Conservation (phyloP, 495 filamentous ascomycete genomes). For the Penicillium turbatum region DNA sequence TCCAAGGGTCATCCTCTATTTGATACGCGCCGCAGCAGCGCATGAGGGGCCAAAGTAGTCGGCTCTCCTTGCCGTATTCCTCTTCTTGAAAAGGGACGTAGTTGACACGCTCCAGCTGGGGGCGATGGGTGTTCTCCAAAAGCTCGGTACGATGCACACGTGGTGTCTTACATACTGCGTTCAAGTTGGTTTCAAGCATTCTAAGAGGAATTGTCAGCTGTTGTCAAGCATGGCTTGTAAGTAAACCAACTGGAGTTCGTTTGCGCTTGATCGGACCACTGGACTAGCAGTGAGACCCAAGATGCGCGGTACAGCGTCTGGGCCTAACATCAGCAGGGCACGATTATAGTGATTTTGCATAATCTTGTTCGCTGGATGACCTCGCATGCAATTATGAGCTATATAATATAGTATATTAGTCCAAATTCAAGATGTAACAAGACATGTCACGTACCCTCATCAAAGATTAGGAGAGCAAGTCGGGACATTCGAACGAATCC, state of each 20-base stretch:
- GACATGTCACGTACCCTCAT: slow-evolving; percentile 65
- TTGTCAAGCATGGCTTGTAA: neutral
- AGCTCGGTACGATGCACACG: slow-evolving; percentile 68
- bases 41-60: slow-evolving; percentile 17
- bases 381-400: slow-evolving; percentile 36
- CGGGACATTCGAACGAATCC: slow-evolving; percentile 68
- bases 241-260: slow-evolving; percentile 31
- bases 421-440: neutral
- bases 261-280: slow-evolving; percentile 45
- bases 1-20: slow-evolving; percentile 66
- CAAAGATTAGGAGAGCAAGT: slow-evolving; percentile 74
- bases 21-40: slow-evolving; percentile 28
- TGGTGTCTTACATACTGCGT: slow-evolving; percentile 69
- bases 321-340: slow-evolving; percentile 24
- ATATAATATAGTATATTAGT: neutral
- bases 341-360: slow-evolving; percentile 75
- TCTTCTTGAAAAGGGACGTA: slow-evolving; percentile 32
- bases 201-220: slow-evolving; percentile 28
- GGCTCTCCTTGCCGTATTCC: slow-evolving; percentile 5
- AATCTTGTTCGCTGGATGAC: slow-evolving; percentile 66
- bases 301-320: slow-evolving; percentile 59
- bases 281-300: slow-evolving; percentile 87
- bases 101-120: slow-evolving; percentile 50
- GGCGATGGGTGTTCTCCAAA: slow-evolving; percentile 61
- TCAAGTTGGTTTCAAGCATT: slow-evolving; percentile 68